Conservation (phyloP, 352 stramenopile species). For the Globisporangium radiosum region DNA sequence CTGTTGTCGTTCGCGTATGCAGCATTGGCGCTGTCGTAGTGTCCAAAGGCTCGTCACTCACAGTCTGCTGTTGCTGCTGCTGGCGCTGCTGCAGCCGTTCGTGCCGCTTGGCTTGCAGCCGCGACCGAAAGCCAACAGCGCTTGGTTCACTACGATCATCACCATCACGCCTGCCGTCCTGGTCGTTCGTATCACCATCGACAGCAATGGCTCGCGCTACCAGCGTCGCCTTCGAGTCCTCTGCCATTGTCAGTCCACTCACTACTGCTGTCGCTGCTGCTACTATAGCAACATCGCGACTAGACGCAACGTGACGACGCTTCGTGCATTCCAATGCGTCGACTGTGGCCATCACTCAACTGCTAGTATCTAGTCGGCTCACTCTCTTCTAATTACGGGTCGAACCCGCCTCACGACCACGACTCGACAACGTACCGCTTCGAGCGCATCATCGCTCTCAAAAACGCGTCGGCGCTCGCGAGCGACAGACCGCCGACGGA, state of each 20-base stretch:
- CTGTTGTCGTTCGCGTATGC: too few relatives aligned
- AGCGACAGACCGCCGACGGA: slow-evolving; percentile 65
- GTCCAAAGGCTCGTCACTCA: too few relatives aligned
- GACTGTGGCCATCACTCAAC: too few relatives aligned
- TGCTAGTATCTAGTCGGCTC: too few relatives aligned
- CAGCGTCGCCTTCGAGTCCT: too few relatives aligned
- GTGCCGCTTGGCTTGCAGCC: slow-evolving; percentile 53
- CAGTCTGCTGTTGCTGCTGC: neutral
- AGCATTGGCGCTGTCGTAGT: too few relatives aligned
- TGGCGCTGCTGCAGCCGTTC: slow-evolving; percentile 31
- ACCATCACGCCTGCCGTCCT: neutral
- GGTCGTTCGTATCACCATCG: neutral
- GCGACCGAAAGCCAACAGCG: slow-evolving; percentile 31
- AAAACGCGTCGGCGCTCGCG: slow-evolving; percentile 54
- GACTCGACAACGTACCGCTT: slow-evolving; percentile 85
- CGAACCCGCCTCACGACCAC: slow-evolving; percentile 45
- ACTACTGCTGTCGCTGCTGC: too few relatives aligned
- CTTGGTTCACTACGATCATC: neutral
- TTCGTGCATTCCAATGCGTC: too few relatives aligned
- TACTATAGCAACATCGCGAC: too few relatives aligned
- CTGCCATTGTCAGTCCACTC: too few relatives aligned
- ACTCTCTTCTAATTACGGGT: too few relatives aligned
- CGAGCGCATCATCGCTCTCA: slow-evolving; percentile 66
- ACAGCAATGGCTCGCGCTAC: neutral
- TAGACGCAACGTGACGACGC: too few relatives aligned